These are phyloP conservation scores for Scleroderma citrinum DNA, from an alignment of 768 basidiomycete genomes.

Conservation along the genomic window DNA sequence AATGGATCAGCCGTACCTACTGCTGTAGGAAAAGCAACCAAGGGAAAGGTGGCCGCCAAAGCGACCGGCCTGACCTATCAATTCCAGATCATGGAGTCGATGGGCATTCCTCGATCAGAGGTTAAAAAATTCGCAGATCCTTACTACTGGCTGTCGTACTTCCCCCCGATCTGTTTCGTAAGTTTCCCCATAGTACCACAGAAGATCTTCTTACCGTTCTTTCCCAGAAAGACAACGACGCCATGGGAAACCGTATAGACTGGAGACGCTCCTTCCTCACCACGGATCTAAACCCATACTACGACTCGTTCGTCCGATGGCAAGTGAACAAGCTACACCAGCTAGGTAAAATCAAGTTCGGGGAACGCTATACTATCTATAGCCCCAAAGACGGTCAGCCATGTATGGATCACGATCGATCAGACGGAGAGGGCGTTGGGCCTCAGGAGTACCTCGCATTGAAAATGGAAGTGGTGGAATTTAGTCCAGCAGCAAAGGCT, in stretches of 20 bases:
- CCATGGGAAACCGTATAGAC: constrained; percentile 93
- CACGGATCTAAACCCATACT: constrained; percentile 94
- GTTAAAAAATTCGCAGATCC: constrained; percentile 98
- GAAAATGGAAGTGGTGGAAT: constrained; percentile 90
- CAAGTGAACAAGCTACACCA: constrained; percentile 89
- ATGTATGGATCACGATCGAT: constrained; percentile 99
- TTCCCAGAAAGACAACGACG: constrained; percentile 61
- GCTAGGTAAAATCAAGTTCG: constrained; percentile 94
- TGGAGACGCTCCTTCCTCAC: constrained; percentile 96
- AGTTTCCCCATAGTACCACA: constrained; percentile 19
- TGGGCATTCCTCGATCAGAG: constrained; percentile 80
- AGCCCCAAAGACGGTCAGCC: constrained; percentile 98
- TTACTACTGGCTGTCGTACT: constrained; percentile 87
- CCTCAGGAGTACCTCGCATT: constrained; percentile 94
- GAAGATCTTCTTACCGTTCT: background rate
- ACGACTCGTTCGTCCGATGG: constrained; percentile 96
- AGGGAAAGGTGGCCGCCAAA: constrained; percentile 92
- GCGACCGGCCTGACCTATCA: constrained; percentile 92
- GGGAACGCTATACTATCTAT: constrained; percentile 97
- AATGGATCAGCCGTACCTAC: constrained; percentile 34
- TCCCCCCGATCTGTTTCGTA: constrained; percentile 92
- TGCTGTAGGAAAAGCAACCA: constrained; percentile 79
- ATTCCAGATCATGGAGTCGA: constrained; percentile 98
- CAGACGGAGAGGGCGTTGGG: constrained; percentile 88
- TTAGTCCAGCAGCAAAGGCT: constrained; percentile 64